Evolutionary conservation across 1,139 yeast genomes (phyloP).

Genomic region (Wickerhamomyces sp.): DNA sequence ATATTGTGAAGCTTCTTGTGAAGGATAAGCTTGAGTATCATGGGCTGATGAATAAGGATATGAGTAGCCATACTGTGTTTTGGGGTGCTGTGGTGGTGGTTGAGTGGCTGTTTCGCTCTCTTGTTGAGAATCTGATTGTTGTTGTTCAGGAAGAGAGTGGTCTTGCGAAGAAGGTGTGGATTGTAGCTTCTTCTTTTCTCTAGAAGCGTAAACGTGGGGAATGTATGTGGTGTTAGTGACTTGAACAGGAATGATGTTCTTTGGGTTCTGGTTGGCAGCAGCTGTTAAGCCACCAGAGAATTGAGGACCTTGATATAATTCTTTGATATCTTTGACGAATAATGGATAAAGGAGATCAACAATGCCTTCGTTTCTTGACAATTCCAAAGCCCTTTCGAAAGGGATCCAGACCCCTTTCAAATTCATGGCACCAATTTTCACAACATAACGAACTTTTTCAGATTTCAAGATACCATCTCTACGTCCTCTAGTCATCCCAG

Average conservation of each 20-base stretch:
- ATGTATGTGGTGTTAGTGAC: constrained; percentile 22
- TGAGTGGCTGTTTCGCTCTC: neutral
- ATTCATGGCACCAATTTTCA: constrained; percentile 95
- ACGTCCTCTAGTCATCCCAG: constrained; percentile 94
- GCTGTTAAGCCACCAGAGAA: constrained; percentile 25
- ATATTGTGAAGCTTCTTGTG: neutral
- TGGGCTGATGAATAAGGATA: neutral
- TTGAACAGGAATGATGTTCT: constrained; percentile 25
- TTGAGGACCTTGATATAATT: constrained; percentile 39
- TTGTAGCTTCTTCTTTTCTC: constrained; percentile 11
- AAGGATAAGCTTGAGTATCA: neutral
- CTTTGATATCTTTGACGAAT: constrained; percentile 83
- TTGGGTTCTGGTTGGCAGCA: constrained; percentile 25
- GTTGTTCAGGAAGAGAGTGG: constrained; percentile 1
- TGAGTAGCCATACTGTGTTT: neutral
- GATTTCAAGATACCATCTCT: constrained; percentile 91
- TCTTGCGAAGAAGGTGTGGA: constrained; percentile 4
- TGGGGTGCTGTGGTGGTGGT: neutral
- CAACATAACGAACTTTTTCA: constrained; percentile 87
- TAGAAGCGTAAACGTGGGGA: constrained; percentile 15
- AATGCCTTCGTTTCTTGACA: constrained; percentile 87
- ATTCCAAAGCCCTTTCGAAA: constrained; percentile 83
- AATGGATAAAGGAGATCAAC: constrained; percentile 82
- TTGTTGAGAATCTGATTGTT: neutral
- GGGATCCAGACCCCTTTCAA: constrained; percentile 98